These are phyloP conservation scores for Aspergillus incahuasiensis DNA, from an alignment of 495 filamentous ascomycete species.

Conservation along the genomic window DNA sequence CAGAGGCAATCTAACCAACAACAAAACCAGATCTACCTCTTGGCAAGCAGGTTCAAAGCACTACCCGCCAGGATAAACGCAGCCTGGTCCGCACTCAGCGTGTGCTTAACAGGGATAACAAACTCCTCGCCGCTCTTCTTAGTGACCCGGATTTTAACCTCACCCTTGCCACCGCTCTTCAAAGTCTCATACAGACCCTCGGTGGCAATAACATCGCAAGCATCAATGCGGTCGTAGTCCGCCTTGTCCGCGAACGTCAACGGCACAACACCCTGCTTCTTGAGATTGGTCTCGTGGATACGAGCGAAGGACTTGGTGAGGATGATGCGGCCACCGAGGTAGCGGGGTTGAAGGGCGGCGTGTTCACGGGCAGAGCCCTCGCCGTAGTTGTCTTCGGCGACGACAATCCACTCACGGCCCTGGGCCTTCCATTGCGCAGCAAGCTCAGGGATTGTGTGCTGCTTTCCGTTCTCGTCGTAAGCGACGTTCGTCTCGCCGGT, in stretches of 20 bases:
- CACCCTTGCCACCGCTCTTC: conserved; percentile 71
- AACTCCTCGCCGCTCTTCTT: conserved; percentile 60
- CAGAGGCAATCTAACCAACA: not conserved
- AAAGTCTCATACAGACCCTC: conserved; percentile 80
- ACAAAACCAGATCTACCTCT: conserved; percentile 22
- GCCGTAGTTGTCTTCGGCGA: conserved; percentile 97
- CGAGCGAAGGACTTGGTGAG: conserved; percentile 89
- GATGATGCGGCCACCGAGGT: conserved; percentile 83
- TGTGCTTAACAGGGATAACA: conserved; percentile 56
- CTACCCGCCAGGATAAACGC: conserved; percentile 89
- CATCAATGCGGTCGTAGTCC: conserved; percentile 81
- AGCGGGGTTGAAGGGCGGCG: conserved; percentile 92
- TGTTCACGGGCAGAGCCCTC: conserved; percentile 94
- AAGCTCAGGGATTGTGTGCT: conserved; percentile 72
- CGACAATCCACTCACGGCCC: conserved; percentile 74
- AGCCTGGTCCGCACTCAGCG: conserved; percentile 81
- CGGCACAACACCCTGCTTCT: conserved; percentile 97
- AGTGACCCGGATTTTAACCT: conserved; percentile 61
- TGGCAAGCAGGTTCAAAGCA: conserved; percentile 81
- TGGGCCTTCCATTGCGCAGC: conserved; percentile 73
- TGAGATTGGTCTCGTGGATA: conserved; percentile 98
- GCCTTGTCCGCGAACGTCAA: conserved; percentile 77
- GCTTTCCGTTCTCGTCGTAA: conserved; percentile 69
- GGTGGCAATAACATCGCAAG: conserved; percentile 76
- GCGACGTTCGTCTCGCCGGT: conserved; percentile 90